Percentiles rank a stretch among this genome's conserved stretches.
These are phyloP conservation scores for Musa beccarii DNA, from an alignment of 176 grass and related monocot genomes.

Conservation along the genomic window DNA sequence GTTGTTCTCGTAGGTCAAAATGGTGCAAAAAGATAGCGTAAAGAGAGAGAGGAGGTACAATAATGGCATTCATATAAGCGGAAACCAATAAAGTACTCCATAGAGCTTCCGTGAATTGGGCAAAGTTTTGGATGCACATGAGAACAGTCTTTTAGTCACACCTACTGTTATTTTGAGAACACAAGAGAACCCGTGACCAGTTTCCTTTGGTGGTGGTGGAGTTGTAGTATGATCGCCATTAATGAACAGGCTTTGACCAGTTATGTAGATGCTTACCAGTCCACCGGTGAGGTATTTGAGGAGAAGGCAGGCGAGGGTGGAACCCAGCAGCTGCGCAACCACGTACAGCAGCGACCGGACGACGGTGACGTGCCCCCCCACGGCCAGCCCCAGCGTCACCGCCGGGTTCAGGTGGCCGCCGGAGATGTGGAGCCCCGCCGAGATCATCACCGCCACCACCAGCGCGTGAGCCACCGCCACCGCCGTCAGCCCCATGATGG, in stretches of 20 bases:
- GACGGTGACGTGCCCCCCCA: conserved; percentile 56
- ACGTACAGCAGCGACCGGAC: conserved; percentile 62
- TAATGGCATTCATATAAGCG: no score
- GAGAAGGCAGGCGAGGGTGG: conserved; percentile 50
- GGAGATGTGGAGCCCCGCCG: conserved; percentile 75
- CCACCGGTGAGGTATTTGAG: conserved; percentile 52
- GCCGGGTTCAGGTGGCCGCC: conserved; percentile 82
- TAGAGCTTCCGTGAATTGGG: no score
- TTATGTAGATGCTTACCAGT: conserved; percentile 9
- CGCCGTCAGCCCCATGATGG: conserved; percentile 61
- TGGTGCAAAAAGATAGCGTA: no score
- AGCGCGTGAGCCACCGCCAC: conserved; percentile 64
- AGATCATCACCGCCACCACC: conserved; percentile 63
- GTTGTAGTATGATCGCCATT: not conserved
- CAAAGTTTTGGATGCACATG: no score
- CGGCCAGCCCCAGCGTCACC: conserved; percentile 59
- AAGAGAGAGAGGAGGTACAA: no score
- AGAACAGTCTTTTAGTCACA: no score
- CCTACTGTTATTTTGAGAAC: no score
- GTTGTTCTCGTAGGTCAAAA: no score
- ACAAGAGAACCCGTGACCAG: not conserved
- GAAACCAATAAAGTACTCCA: no score
- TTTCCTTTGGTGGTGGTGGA: not conserved
- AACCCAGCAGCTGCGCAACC: conserved; percentile 47
- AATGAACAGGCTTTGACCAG: not conserved